phyloP scores from a whole-genome alignment of 345 rosid genomes.

The Combretum micranthum region DNA sequence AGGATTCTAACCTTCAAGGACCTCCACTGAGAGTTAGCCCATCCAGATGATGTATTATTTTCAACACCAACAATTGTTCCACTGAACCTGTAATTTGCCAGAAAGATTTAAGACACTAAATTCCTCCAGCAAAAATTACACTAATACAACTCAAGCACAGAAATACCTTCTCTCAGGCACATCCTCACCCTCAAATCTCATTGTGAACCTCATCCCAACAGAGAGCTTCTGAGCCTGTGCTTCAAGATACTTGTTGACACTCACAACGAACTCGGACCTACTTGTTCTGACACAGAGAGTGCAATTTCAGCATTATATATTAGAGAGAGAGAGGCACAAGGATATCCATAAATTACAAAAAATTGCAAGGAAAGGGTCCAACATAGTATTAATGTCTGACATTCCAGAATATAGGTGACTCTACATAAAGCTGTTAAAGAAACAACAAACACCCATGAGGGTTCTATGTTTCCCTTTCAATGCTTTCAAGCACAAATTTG shows the following conservation, averaged over 20 bases:
- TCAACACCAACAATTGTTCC: slow-evolving; percentile 78
- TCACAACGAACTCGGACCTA: slow-evolving; percentile 34
- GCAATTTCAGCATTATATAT: not conserved
- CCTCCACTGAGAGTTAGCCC: slow-evolving; percentile 78
- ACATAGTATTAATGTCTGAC: too few species aligned
- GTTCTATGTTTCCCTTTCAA: too few species aligned
- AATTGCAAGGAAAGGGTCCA: too few species aligned
- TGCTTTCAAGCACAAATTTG: too few species aligned
- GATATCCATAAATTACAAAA: too few species aligned
- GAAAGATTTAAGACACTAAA: not conserved
- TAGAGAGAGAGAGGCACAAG: too few species aligned
- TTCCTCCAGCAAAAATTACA: not conserved
- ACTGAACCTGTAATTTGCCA: slow-evolving; percentile 40
- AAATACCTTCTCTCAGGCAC: slow-evolving; percentile 78
- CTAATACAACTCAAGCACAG: not conserved
- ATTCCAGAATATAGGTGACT: too few species aligned
- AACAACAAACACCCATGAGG: too few species aligned
- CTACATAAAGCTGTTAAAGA: too few species aligned
- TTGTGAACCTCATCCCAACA: slow-evolving; percentile 84
- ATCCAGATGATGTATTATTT: slow-evolving; percentile 49
- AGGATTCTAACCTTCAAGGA: slow-evolving; percentile 50
- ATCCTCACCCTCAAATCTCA: slow-evolving; percentile 92
- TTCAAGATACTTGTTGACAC: slow-evolving; percentile 33
- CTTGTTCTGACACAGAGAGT: slow-evolving; percentile 22
- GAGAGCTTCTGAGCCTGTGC: slow-evolving; percentile 29